Conservation (phyloP, 805 yeast genomes). For the Candida loeiensis region DNA sequence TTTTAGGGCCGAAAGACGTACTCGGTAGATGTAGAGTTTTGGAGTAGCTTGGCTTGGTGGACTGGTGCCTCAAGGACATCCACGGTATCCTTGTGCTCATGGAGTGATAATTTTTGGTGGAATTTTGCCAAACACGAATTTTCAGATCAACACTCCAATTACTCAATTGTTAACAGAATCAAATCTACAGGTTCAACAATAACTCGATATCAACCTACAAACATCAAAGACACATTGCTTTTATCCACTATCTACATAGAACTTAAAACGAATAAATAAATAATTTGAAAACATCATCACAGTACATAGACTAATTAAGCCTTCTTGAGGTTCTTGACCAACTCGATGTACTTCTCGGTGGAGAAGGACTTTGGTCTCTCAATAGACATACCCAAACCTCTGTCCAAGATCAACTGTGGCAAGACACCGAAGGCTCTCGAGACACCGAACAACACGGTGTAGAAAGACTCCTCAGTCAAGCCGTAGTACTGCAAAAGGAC, state of each 20-base stretch:
- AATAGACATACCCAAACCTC: conserved; percentile 72
- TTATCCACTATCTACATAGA: too few species aligned
- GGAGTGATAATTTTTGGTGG: conserved; percentile 3
- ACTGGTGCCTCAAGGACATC: conserved; percentile 6
- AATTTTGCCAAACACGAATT: too few species aligned
- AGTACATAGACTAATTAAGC: conserved; percentile 11
- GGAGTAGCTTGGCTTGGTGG: conserved; percentile 30
- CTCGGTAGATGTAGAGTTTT: conserved; percentile 61
- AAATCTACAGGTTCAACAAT: too few species aligned
- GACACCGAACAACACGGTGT: conserved; percentile 80
- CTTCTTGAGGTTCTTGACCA: conserved; percentile 49
- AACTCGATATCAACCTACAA: too few species aligned
- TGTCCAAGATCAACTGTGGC: conserved; percentile 76
- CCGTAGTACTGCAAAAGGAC: conserved; percentile 79
- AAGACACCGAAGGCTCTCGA: conserved; percentile 78
- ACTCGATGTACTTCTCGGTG: conserved; percentile 72
- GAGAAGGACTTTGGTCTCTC: conserved; percentile 68
- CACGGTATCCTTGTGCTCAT: conserved; percentile 5
- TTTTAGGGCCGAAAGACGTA: conserved; percentile 49
- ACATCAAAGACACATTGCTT: too few species aligned
- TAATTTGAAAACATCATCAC: conserved; percentile 10
- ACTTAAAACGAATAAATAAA: conserved; percentile 15
- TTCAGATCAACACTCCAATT: too few species aligned
- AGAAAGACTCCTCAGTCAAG: conserved; percentile 65
- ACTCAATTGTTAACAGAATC: too few species aligned